A percentile compares a stretch with the other conserved stretches of the same genome.
phyloP scores from a whole-genome alignment of 768 basidiomycete genomes.

The Termitomyces sp. region DNA sequence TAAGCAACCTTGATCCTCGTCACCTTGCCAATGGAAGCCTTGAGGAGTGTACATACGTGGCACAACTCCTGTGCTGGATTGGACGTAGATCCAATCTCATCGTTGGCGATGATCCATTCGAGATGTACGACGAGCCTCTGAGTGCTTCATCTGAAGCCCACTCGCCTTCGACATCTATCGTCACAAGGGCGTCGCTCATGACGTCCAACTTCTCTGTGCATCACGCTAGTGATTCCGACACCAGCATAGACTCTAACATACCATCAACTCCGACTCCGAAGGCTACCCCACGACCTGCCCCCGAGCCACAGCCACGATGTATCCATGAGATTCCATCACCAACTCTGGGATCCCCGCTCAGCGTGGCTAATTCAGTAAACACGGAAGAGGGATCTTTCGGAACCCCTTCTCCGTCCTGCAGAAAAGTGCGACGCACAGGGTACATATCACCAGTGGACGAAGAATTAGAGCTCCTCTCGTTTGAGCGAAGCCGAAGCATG shows the following conservation, averaged over 20 bases:
- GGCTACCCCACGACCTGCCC: conserved; percentile 3
- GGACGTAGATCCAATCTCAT: conserved; percentile 38
- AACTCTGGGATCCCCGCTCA: conserved; percentile 23
- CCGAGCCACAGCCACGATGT: conserved; percentile 29
- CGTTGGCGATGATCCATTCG: conserved; percentile 8
- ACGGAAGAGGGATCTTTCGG: neutral
- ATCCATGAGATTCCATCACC: conserved; percentile 51
- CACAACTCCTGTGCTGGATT: conserved; percentile 66
- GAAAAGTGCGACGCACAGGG: conserved; percentile 41
- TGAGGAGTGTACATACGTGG: conserved; percentile 65
- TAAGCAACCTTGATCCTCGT: conserved; percentile 61
- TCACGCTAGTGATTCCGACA: conserved; percentile 21
- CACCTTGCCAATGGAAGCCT: conserved; percentile 58
- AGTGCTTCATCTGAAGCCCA: neutral
- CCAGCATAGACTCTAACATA: conserved; percentile 20
- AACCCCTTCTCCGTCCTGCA: neutral
- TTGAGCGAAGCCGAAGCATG: conserved; percentile 30
- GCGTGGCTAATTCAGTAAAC: conserved; percentile 6
- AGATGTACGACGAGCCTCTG: conserved; percentile 1
- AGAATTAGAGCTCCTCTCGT: conserved; percentile 45
- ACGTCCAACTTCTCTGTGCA: conserved; percentile 17
- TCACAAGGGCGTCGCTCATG: conserved; percentile 20
- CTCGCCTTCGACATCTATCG: conserved; percentile 30
- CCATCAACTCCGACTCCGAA: conserved; percentile 14
- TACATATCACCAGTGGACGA: conserved; percentile 53